Evolutionary conservation across 768 basidiomycete species (phyloP), one percentile per base, ranked within the genome.

Genomic region (Russula ochroleuca): DNA sequence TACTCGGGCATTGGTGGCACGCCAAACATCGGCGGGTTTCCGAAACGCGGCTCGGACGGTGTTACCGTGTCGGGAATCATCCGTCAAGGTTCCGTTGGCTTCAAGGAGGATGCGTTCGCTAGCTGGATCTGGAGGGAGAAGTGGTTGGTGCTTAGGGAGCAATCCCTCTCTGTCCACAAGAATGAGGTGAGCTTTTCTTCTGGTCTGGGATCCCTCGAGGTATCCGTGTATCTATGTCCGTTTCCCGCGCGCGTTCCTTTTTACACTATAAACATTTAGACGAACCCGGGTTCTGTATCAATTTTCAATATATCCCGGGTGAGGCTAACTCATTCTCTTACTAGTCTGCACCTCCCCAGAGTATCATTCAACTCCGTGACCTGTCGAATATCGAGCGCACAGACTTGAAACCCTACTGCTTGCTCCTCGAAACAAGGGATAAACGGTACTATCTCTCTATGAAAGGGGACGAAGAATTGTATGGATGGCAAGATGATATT

Each of bases 401-500:
- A 56, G 95, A 99, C 73, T 76, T 94, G 68, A 97, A 97, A 73
- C 94, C 94, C 0, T 98, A 96, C 72, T 98, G 96, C 71, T 78
- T 99, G 0, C 78, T 93, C 17, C 75, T 99, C 23, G 92, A 94
- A 70, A 86, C 89, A 5, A 90, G 87, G 70, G 89, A 93, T 62
- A 92, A 89, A 73, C 85, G 88, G 43, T 88, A 84, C 71, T 88
- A 83, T 72, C 76, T 95, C 54, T 85, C 92, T 2, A 78, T 97
- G 66, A 97, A 95, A 78, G 91, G 81, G 67, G 95, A 99, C 72
- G 93, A 95, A 69, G 96, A 99, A 71, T 81, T 99, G n/a, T 99
- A 99, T 70, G 87, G 87, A 19, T 98, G 95, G 95, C 91, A 95
- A 74, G 96, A 99, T 72, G 95, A 97, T 72, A 88, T 99, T 64